Evolutionary conservation across 331 rosid species (phyloP), one percentile per base, ranked within the genome.

Genomic region (Dryas integrifolia): DNA sequence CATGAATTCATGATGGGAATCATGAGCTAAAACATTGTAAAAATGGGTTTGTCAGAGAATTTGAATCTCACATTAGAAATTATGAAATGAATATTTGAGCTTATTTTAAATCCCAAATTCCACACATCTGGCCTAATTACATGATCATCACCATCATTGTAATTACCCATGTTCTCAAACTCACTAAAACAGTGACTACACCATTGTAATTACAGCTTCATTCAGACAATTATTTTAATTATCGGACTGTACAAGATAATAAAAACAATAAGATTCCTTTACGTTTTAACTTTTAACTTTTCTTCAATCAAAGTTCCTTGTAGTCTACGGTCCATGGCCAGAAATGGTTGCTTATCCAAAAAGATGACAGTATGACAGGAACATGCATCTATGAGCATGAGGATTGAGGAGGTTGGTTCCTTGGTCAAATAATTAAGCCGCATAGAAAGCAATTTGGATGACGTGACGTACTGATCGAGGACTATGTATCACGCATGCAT

Each of bases 281-380:
- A 44, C 8, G 7, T 44, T 5, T 5, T 44, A 8, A 44, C 9
- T 40, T 18, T 26, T 7, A 40, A 3, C 9, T 5, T 8, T 40
- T n/a, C 2, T 30, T 30, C 35, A 30, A 30, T 30, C 35, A 30
- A 30, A 30, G 68, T 50, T 68, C 44, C 58, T 50, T 49, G 58
- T 35, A n/a, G 39, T 50, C 30, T 21, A 18, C 63, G 44, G 67
- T 58, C 69, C 35, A 30, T 30, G 35, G 35, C 35, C 35, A 56
- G 9, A 2, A 16, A 8, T 58, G 6, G 14, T 60, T 78, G 67
- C 89, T 87, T 86, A 86, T 79, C 90, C 85, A 58, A 67, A 83
- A 70, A 21, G 84, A 76, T 81, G 77, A 79, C 81, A 51, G 58
- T 50, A 56, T 30, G 35, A 30, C 35, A 30, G 35, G 0, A 30